These are phyloP conservation scores for Achlya hypogyna DNA, from an alignment of 352 stramenopile species.

Conservation along the genomic window DNA sequence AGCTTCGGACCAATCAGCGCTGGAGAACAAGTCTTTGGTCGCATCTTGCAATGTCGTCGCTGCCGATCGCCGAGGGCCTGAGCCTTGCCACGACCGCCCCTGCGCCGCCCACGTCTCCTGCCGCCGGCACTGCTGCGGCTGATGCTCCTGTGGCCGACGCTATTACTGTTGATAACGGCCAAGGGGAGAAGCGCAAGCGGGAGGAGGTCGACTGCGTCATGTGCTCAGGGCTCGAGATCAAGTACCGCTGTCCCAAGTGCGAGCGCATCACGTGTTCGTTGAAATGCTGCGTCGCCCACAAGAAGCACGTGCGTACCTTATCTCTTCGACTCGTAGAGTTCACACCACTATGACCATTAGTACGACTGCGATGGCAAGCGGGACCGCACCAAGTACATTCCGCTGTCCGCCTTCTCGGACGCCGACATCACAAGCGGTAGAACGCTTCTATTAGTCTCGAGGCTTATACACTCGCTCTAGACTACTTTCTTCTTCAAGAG, in stretches of 20 bases:
- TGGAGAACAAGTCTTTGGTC: not conserved
- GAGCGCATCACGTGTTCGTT: slow-evolving; percentile 78
- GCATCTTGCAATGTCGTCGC: not conserved
- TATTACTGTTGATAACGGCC: no score
- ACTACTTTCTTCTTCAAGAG: slow-evolving; percentile 73
- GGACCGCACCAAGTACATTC: slow-evolving; percentile 73
- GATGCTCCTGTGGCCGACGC: not conserved
- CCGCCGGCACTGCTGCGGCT: no score
- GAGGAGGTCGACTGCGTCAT: slow-evolving; percentile 29
- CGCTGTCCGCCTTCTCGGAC: slow-evolving; percentile 61
- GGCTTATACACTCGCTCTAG: slow-evolving; percentile 21
- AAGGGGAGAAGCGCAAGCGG: slow-evolving; percentile 4
- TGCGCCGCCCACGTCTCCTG: no score
- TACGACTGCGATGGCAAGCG: slow-evolving; percentile 73
- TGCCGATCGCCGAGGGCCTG: not conserved
- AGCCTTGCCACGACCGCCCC: not conserved
- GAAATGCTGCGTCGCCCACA: slow-evolving; percentile 66
- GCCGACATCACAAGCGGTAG: slow-evolving; percentile 64
- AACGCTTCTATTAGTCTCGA: slow-evolving; percentile 5
- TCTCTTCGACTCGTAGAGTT: not conserved
- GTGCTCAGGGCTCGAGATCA: slow-evolving; percentile 46
- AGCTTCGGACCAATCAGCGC: not conserved
- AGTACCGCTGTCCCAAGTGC: slow-evolving; percentile 79
- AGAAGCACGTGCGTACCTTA: slow-evolving; percentile 45
- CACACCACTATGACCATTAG: slow-evolving; percentile 24